Percentiles rank a stretch among this genome's conserved stretches.
phyloP scores from a whole-genome alignment of 192 early-diverging fungal species.

The Coemansia sp. region DNA sequence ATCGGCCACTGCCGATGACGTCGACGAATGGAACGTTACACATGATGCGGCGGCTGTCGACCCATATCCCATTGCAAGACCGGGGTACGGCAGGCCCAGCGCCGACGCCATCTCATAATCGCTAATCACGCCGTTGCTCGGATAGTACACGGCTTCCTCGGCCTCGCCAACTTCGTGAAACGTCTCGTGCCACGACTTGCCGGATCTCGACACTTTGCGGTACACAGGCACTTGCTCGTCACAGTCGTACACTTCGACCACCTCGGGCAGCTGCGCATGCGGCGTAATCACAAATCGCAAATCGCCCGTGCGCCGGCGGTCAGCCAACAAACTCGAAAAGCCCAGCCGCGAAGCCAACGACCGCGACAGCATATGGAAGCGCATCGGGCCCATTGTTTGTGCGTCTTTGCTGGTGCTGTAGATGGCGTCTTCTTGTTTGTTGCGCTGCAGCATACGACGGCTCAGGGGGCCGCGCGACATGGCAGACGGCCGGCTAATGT shows the following conservation, averaged over 20 bases:
- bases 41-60: conserved; percentile 32
- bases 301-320: conserved; percentile 30
- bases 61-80: conserved; percentile 8
- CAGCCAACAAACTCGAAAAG: conserved; percentile 29
- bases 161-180: conserved; percentile 48
- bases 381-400: conserved; percentile 16
- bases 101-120: conserved; percentile 50
- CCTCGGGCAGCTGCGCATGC: conserved; percentile 30
- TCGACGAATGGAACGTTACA: conserved; percentile 45
- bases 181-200: conserved; percentile 49
- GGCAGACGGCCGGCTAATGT: conserved; percentile 10
- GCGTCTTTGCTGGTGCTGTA: not conserved
- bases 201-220: conserved; percentile 48
- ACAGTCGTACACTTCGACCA: conserved; percentile 43
- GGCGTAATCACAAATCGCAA: conserved; percentile 44
- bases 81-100: conserved; percentile 40
- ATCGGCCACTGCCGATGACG: conserved; percentile 11
- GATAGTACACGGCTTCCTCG: conserved; percentile 5
- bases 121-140: conserved; percentile 21
- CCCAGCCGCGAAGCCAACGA: conserved; percentile 42
- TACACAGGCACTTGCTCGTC: conserved; percentile 37
- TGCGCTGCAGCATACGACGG: conserved; percentile 33
- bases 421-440: conserved; percentile 22
- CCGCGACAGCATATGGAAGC: conserved; percentile 41
- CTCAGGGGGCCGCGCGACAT: conserved; percentile 18